Base-by-base conservation (phyloP, 2,329 filamentous ascomycete genomes). In the Tolypocladium endophyticum region DNA sequence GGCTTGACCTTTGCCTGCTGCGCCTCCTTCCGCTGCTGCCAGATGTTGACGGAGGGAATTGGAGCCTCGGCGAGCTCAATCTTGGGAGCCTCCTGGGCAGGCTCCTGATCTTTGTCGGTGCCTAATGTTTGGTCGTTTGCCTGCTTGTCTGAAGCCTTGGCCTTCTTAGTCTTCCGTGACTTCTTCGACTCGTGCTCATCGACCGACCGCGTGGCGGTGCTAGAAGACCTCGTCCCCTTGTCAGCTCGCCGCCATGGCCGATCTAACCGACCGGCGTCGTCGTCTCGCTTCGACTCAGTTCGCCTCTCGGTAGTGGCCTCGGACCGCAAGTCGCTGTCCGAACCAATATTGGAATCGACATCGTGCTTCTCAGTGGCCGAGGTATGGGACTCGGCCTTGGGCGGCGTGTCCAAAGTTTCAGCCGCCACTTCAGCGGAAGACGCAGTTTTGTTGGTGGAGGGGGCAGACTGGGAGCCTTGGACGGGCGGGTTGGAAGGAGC, bases 21-120 rank as follows among this genome's bases (percentile, higher is more conserved):
- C 55, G 85, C 86, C 68, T 91, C 87, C 66, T 82, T 87, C 59
- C 92, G 84, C 74, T 92, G 85, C 63, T 87, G 83, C 93, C 94
- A 99, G 63, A 92, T 79, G 72, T 99, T 99, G 60, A 97, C 88
- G 1, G 85, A 73, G 0, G 94, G 94, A 52, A 89, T 80, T 36
- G 91, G 88, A 23, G 93, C 93, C 62, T 94, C 90, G 55, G 88
- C 87, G 50, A 96, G 79, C 67, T 87, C 82, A 53, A 84, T 76
- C 67, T 87, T 85, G 66, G 82, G 77, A 18, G 78, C 77, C 62
- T 83, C 76, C 30, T 65, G 69, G 36, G 62, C 66, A 18, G 64
- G 58, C 56, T 71, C 71, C 41, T 82, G 81, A 65, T 83, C 83
- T 66, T 86, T 83, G 64, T 86, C 85, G 53, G 81, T 78, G 23